Conservation (phyloP, 2,329 filamentous ascomycete genomes). For the Talaromyces sp. region DNA sequence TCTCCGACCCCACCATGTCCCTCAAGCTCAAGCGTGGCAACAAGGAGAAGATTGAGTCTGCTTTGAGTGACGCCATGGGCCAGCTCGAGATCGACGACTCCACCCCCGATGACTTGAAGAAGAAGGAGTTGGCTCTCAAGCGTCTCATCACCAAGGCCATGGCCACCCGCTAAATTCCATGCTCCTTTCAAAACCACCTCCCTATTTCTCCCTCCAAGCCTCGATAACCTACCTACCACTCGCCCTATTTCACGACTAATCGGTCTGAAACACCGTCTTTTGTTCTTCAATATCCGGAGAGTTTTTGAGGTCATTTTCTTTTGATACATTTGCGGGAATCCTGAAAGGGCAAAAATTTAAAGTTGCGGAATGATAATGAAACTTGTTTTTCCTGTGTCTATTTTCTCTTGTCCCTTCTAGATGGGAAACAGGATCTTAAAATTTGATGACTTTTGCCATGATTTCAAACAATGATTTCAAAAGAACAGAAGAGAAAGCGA, state of each 20-base stretch:
- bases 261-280: constrained; percentile 3
- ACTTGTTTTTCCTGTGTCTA: constrained; percentile 14
- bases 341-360: constrained; percentile 1
- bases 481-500: neutral
- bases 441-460: constrained; percentile 6
- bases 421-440: neutral
- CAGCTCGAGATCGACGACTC: constrained; percentile 95
- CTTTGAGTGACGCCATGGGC: constrained; percentile 94
- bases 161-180: constrained; percentile 70
- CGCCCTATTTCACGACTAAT: constrained; percentile 2
- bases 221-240: neutral
- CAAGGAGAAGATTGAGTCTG: constrained; percentile 99
- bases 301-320: neutral
- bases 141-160: constrained; percentile 97
- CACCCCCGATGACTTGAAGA: constrained; percentile 91
- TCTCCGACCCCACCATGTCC: constrained; percentile 91
- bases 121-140: constrained; percentile 99
- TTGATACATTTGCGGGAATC: constrained; percentile 5
- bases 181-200: neutral
- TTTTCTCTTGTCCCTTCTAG: neutral
- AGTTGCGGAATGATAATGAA: constrained; percentile 14
- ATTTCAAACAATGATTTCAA: neutral
- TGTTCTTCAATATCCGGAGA: neutral
- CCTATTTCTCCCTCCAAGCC: neutral
- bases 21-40: constrained; percentile 98